Conservation (phyloP, 257 asterid genomes). For the Leonotis leonurus region DNA sequence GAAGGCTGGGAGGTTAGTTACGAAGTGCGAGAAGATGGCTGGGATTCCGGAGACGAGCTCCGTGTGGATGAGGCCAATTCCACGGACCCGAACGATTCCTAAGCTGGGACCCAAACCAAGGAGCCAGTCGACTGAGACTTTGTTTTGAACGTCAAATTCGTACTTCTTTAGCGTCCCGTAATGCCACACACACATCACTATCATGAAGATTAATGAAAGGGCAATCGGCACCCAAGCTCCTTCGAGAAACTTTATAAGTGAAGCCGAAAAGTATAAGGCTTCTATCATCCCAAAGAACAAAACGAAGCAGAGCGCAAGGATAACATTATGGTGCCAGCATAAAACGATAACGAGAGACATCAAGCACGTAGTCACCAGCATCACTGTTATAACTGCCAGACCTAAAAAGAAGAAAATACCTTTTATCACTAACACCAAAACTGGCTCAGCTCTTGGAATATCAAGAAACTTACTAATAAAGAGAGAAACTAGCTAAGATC, state of each 20-base stretch:
- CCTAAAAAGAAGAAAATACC: conserved; percentile 35
- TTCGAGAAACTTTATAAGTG: conserved; percentile 71
- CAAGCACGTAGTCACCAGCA: conserved; percentile 93
- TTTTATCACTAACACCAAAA: not conserved
- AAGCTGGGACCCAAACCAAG: conserved; percentile 70
- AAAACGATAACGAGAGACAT: conserved; percentile 85
- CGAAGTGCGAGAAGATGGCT: conserved; percentile 85
- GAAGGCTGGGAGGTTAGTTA: conserved; percentile 89
- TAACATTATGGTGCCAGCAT: conserved; percentile 68
- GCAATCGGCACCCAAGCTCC: conserved; percentile 97
- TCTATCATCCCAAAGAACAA: conserved; percentile 73
- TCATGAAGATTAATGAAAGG: conserved; percentile 56
- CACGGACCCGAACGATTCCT: conserved; percentile 80
- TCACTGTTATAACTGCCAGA: conserved; percentile 86
- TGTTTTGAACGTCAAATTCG: conserved; percentile 79
- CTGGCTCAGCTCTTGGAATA: too few species aligned
- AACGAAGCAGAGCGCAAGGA: conserved; percentile 62
- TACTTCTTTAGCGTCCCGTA: conserved; percentile 75
- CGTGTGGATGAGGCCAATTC: conserved; percentile 87
- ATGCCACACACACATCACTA: conserved; percentile 83
- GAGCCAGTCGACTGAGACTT: conserved; percentile 88
- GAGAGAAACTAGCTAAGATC: too few species aligned
- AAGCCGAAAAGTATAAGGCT: conserved; percentile 72
- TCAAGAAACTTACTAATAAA: too few species aligned
- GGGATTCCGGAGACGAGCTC: conserved; percentile 93